Evolutionary conservation across 208 protist species (phyloP), one percentile per base, ranked within the genome.

Genomic region (Crithidia acanthocephali): DNA sequence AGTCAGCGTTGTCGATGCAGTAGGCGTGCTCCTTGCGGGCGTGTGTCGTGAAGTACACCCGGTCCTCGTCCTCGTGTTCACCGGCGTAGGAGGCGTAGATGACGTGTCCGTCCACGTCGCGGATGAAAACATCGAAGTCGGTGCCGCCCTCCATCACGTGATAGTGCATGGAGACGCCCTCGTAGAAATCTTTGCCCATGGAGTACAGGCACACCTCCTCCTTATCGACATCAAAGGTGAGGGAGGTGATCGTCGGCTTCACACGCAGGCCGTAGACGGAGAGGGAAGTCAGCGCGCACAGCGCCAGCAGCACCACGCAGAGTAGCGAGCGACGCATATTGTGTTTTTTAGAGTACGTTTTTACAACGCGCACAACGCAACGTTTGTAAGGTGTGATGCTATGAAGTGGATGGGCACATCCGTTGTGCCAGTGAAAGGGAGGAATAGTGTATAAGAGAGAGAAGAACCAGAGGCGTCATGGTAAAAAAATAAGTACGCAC

Each of bases 191-290:
- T 13, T 76, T 69, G 4, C 81, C 82, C 0, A 58, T 78, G 13
- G 85, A 86, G 61, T 91, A 92, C 68, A 95, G 73, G 61, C 90
- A 92, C 16, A 95, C 68, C 72, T 91, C 82, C 48, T 92, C 90
- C 25, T 85, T 74, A 15, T 79, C 81, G 2, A 95, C 83, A 37
- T 91, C 87, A 50, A 95, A 74, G 16, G 76, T 83, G 13, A 91
- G 63, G 0, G 83, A 72, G 2, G 58, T 68, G 25, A 76, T 74
- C 25, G 86, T 95, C 30, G 90, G 79, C 15, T 77, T 72, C 35
- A 94, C 76, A 20, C 76, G 81, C 47, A 94, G 73, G 0, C 66
- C 88, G 20, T 15, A 56, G 5, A 66, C 11, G 44, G 40, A 40
- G 16, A 13, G 7, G 10, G 40, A 2, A 4, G 40, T 47, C 18